Evolutionary conservation across 495 filamentous ascomycete species (phyloP).

Genomic region (Aspergillus baeticus): DNA sequence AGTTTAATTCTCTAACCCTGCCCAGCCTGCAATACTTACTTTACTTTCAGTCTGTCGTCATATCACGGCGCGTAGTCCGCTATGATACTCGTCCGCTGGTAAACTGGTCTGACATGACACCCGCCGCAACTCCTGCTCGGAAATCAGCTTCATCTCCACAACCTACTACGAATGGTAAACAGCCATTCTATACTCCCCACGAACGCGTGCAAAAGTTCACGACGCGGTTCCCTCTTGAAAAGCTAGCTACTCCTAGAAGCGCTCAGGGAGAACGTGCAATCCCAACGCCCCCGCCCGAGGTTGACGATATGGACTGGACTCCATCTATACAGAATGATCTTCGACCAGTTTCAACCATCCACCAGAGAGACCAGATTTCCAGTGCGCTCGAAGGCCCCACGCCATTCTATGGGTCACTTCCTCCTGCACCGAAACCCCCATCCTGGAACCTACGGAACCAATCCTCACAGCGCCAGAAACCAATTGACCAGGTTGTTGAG

Average conservation of each 20-base stretch:
- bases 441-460: conserved; percentile 64
- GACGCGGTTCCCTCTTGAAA: conserved; percentile 42
- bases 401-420: conserved; percentile 62
- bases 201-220: conserved; percentile 19
- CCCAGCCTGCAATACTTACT: conserved; percentile 8
- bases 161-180: conserved; percentile 11
- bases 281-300: conserved; percentile 38
- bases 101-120: conserved; percentile 44
- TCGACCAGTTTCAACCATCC: conserved; percentile 37
- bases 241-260: conserved; percentile 32
- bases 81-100: conserved; percentile 57
- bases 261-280: conserved; percentile 27
- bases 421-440: conserved; percentile 62
- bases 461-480: conserved; percentile 31
- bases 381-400: conserved; percentile 40
- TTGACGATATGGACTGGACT: conserved; percentile 79
- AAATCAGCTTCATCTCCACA: conserved; percentile 27
- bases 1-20: conserved; percentile 22
- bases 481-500: conserved; percentile 34
- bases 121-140: conserved; percentile 31
- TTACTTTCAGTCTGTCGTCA: conserved; percentile 29
- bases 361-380: conserved; percentile 29
- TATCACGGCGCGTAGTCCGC: conserved; percentile 50
- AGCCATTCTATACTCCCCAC: conserved; percentile 20
- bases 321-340: conserved; percentile 56